Evolutionary conservation across 768 basidiomycete species (phyloP), one percentile per base, ranked within the genome.

Genomic region (Chalciporus chontae): DNA sequence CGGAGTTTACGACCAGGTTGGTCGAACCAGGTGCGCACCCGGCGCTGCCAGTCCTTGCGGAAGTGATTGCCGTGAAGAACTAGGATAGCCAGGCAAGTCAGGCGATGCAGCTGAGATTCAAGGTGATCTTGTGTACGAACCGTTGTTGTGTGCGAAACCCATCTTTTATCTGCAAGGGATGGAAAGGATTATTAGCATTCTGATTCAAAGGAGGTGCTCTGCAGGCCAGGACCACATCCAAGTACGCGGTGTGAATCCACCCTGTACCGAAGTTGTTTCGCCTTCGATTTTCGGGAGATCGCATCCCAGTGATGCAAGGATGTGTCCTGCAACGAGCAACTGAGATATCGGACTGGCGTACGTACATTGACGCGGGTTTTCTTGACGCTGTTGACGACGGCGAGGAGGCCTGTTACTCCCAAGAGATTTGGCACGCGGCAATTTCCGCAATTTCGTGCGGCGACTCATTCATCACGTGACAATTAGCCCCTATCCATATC

Each of bases 31-130:
- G 92, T 95, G 73, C 87, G 87, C 63, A 95, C 93, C 58, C 87
- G 88, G 67, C 85, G 81, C 73, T 98, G 95, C 94, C 94, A 98
- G 72, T 98, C 94, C 85, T 98, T 98, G 78, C 84, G 90, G 83
- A 94, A 94, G 71, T 96, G 93, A 74, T 94, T 94, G 63, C 73
- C 80, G 76, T 84, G 93, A 72, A 95, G 90, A 77, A 90, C 90
- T 89, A 41, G 51, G 42, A 55, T 27, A 52, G 27, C 27, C 29
- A 21, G 27, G 17, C 38, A 21, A 21, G 48, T 66, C 41, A 62
- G 59, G 37, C 23, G 5, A n/a, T 31, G 31, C 1, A 14, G 5
- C 9, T 14, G 17, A 0, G 21, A 44, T 15, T 9, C 65, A 61
- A 71, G 69, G 72, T 74, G 37, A 23, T 11, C 43, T 39, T 39